Conservation (phyloP, 495 filamentous ascomycete genomes). For the Lophiostoma macrostomum region DNA sequence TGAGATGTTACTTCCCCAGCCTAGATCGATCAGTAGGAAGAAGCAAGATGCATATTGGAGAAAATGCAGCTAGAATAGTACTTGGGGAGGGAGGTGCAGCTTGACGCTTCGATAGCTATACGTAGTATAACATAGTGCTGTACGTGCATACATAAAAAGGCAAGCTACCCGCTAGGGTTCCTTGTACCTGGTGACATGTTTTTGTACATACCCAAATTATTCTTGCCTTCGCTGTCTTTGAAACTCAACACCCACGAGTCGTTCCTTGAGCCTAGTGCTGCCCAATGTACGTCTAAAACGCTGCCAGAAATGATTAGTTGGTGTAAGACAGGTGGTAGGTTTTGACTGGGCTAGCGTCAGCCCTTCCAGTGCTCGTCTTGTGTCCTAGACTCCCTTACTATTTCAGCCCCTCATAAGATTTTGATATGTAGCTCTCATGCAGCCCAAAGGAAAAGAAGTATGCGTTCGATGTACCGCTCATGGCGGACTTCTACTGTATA, state of each 20-base stretch:
- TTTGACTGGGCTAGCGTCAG: slow-evolving; percentile 9
- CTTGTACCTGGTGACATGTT: no score
- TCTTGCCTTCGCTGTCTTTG: slow-evolving; percentile 11
- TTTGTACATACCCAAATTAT: slow-evolving; percentile 15
- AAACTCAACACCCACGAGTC: slow-evolving; percentile 29
- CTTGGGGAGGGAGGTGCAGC: background rate
- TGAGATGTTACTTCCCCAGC: slow-evolving; percentile 8
- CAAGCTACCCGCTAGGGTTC: no score
- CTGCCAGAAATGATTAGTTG: slow-evolving; percentile 11
- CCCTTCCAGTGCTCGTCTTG: background rate
- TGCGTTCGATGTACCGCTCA: slow-evolving; percentile 22
- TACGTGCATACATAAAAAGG: no score
- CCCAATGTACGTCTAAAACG: slow-evolving; percentile 21
- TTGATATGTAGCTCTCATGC: slow-evolving; percentile 26
- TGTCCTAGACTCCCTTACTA: slow-evolving; percentile 11
- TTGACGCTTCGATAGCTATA: no score
- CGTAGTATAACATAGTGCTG: no score
- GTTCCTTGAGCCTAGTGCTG: slow-evolving; percentile 17
- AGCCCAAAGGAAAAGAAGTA: slow-evolving; percentile 32
- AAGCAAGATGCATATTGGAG: no score
- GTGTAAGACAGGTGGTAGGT: slow-evolving; percentile 17
- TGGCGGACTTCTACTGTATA: slow-evolving; percentile 7
- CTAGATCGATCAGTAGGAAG: background rate
- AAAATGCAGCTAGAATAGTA: background rate
- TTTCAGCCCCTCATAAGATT: slow-evolving; percentile 16